Evolutionary conservation across 1,139 yeast genomes (phyloP).

Genomic region (Candida tunisiensis): DNA sequence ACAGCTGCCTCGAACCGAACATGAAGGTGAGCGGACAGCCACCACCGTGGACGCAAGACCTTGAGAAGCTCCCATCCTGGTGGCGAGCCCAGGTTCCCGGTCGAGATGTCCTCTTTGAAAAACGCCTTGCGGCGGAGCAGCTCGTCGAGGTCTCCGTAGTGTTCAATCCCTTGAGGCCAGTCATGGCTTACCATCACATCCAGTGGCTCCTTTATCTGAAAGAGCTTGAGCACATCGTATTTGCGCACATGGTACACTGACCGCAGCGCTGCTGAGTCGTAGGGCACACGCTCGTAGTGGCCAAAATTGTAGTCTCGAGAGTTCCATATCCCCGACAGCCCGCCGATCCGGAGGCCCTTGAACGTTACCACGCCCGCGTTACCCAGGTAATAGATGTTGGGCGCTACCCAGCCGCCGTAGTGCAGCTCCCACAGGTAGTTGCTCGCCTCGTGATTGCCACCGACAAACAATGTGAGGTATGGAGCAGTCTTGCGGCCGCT

Average conservation of each 20-base stretch:
- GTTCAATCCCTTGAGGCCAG: conserved; percentile 80
- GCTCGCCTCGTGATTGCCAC: conserved; percentile 93
- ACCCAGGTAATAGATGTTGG: conserved; percentile 80
- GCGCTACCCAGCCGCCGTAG: conserved; percentile 92
- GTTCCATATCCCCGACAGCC: conserved; percentile 75
- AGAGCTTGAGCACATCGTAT: conserved; percentile 40
- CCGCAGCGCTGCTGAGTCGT: conserved; percentile 26
- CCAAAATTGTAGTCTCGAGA: conserved; percentile 24
- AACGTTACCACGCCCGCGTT: conserved; percentile 58
- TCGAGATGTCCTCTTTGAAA: conserved; percentile 44
- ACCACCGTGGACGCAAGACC: conserved; percentile 41
- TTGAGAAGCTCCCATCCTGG: conserved; percentile 41
- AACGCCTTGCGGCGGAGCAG: conserved; percentile 47
- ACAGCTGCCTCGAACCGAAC: conserved; percentile 47
- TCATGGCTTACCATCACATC: conserved; percentile 69
- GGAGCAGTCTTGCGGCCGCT: conserved; percentile 49
- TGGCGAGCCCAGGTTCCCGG: conserved; percentile 58
- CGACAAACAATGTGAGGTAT: conserved; percentile 62
- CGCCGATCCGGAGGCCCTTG: conserved; percentile 60
- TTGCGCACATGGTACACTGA: conserved; percentile 65
- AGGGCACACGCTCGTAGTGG: conserved; percentile 33
- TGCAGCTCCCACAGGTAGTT: conserved; percentile 56
- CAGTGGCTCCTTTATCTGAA: conserved; percentile 17
- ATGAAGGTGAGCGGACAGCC: conserved; percentile 90
- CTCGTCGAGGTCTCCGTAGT: conserved; percentile 36